Percentiles rank a stretch among this genome's conserved stretches.
Evolutionary conservation across 2,329 filamentous ascomycete genomes (phyloP).

Genomic region (Periconia sp.): DNA sequence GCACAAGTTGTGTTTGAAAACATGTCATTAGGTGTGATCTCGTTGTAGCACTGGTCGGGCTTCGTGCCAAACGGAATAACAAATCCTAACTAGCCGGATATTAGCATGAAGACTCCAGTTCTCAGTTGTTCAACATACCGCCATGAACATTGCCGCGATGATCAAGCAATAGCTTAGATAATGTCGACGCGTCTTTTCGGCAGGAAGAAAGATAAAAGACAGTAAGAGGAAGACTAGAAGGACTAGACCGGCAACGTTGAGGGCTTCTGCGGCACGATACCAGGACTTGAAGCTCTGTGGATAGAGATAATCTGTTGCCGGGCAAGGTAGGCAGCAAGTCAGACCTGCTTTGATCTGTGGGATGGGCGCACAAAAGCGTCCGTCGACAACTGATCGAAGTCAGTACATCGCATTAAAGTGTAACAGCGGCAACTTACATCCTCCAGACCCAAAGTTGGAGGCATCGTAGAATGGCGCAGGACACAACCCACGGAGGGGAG

Average conservation of each 20-base stretch:
- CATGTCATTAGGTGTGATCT: constrained; percentile 95
- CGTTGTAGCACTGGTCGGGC: constrained; percentile 83
- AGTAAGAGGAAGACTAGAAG: constrained; percentile 77
- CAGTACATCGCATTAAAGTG: constrained; percentile 27
- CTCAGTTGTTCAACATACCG: constrained; percentile 61
- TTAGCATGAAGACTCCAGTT: constrained; percentile 9
- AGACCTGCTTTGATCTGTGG: constrained; percentile 53
- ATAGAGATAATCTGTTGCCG: constrained; percentile 78
- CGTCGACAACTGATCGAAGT: constrained; percentile 54
- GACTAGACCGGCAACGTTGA: constrained; percentile 76
- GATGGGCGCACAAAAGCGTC: constrained; percentile 64
- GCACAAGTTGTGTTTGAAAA: constrained; percentile 80
- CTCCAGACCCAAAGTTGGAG: constrained; percentile 64
- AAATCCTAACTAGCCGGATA: constrained; percentile 74
- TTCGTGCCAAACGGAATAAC: constrained; percentile 82
- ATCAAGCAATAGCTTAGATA: constrained; percentile 91
- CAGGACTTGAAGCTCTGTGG: constrained; percentile 61
- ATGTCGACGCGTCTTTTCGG: constrained; percentile 89
- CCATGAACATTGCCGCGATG: constrained; percentile 76
- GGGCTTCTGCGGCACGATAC: constrained; percentile 76
- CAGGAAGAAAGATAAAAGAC: constrained; percentile 80
- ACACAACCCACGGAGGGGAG: constrained; percentile 60
- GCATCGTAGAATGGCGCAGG: constrained; percentile 73
- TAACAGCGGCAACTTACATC: constrained; percentile 64
- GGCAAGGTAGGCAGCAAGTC: constrained; percentile 88